Conservation (phyloP, 768 basidiomycete species). For the Pulveroboletus ravenelii region DNA sequence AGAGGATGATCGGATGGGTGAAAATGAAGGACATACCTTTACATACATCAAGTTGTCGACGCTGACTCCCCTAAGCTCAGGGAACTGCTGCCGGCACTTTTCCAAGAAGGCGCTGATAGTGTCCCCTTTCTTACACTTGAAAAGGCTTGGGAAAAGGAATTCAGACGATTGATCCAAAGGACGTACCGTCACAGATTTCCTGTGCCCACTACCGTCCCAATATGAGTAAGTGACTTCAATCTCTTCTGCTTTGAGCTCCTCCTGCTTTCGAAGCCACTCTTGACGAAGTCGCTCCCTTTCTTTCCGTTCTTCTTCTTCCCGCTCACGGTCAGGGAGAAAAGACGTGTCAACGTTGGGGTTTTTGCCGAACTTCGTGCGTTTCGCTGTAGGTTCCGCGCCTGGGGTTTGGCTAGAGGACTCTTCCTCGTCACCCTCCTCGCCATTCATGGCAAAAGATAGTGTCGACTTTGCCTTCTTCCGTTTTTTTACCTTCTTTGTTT, state of each 20-base stretch:
- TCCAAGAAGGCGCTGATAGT: slow-evolving; percentile 82
- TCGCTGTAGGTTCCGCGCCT: slow-evolving; percentile 45
- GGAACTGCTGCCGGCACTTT: slow-evolving; percentile 89
- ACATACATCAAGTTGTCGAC: slow-evolving; percentile 99
- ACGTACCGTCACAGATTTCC: slow-evolving; percentile 85
- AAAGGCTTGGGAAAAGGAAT: neutral
- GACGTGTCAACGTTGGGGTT: slow-evolving; percentile 97
- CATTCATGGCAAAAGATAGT: slow-evolving; percentile 88
- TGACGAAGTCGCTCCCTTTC: slow-evolving; percentile 85
- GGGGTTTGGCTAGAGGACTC: slow-evolving; percentile 37
- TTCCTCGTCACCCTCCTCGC: slow-evolving; percentile 52
- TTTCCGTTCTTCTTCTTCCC: slow-evolving; percentile 87
- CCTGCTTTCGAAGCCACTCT: slow-evolving; percentile 78
- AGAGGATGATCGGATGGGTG: neutral
- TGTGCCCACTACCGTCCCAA: slow-evolving; percentile 98
- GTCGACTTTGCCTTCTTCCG: slow-evolving; percentile 89
- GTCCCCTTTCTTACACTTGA: slow-evolving; percentile 95
- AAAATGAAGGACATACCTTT: slow-evolving; percentile 52
- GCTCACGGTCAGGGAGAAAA: slow-evolving; percentile 95
- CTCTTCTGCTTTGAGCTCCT: slow-evolving; percentile 62
- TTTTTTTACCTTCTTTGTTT: slow-evolving; percentile 84
- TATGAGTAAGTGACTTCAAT: slow-evolving; percentile 95
- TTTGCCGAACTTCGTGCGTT: slow-evolving; percentile 82
- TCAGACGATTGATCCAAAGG: neutral
- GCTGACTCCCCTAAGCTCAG: slow-evolving; percentile 83